Conservation (phyloP, 2,329 filamentous ascomycete genomes). For the Thielaviopsis punctulata region DNA sequence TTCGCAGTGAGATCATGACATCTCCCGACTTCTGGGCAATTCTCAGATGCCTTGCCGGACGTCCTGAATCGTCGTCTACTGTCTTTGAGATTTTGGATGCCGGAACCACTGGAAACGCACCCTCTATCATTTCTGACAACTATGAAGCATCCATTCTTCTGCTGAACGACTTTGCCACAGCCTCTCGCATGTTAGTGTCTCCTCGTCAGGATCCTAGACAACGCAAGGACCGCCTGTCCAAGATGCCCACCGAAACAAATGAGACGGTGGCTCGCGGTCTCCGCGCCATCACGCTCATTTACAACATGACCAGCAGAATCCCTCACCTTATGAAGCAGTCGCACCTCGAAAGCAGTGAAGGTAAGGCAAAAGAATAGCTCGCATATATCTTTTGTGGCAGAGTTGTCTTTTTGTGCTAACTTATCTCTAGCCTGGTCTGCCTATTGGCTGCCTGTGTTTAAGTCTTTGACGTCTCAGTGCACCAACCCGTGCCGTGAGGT, state of each 20-base stretch:
- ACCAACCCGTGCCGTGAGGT: slow-evolving; percentile 90
- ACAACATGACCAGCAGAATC: slow-evolving; percentile 64
- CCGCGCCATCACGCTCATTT: slow-evolving; percentile 66
- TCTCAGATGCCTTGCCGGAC: slow-evolving; percentile 54
- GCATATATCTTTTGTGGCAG: slow-evolving; percentile 14
- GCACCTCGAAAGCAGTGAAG: slow-evolving; percentile 73
- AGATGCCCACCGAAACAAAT: background rate
- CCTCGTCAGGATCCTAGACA: slow-evolving; percentile 2
- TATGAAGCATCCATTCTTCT: slow-evolving; percentile 77
- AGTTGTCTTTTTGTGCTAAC: slow-evolving; percentile 3
- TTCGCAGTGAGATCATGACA: slow-evolving; percentile 84
- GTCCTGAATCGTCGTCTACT: slow-evolving; percentile 51
- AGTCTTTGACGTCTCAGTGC: slow-evolving; percentile 74
- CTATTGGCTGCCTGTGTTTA: slow-evolving; percentile 93
- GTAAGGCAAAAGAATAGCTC: slow-evolving; percentile 25
- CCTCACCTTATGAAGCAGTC: slow-evolving; percentile 82
- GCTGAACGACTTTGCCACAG: slow-evolving; percentile 77
- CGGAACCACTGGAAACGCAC: slow-evolving; percentile 54
- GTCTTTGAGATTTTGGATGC: slow-evolving; percentile 80
- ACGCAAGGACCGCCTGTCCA: background rate
- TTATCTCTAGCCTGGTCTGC: slow-evolving; percentile 66
- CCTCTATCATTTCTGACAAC: slow-evolving; percentile 84
- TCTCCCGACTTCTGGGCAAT: slow-evolving; percentile 97
- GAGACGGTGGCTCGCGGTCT: slow-evolving; percentile 38
- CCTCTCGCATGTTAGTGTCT: slow-evolving; percentile 17